phyloP scores from a whole-genome alignment of 129 eudicot genomes.

The Flaveria trinervia region DNA sequence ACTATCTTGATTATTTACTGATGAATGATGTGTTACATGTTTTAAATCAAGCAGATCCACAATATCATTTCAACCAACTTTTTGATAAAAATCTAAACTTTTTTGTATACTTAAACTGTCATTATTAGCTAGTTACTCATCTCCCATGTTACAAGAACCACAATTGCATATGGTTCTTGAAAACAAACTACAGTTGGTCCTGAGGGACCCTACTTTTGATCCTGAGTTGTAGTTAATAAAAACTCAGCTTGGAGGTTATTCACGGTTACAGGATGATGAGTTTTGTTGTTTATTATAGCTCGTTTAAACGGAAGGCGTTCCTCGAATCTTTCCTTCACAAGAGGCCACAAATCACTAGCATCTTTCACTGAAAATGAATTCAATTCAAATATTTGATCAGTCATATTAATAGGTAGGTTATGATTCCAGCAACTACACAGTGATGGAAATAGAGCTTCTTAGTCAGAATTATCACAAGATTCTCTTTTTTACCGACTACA shows the following conservation, averaged over 20 bases:
- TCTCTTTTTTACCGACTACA: too few species aligned
- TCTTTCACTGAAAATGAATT: conserved; percentile 72
- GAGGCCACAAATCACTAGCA: conserved; percentile 91
- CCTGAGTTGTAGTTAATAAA: conserved; percentile 75
- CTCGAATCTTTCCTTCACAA: conserved; percentile 74
- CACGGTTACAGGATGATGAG: conserved; percentile 70
- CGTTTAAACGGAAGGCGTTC: conserved; percentile 71
- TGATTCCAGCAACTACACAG: not conserved
- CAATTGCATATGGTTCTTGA: conserved; percentile 90
- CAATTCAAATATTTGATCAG: not conserved
- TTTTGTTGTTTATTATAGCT: conserved; percentile 81
- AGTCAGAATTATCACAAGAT: too few species aligned
- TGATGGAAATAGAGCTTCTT: too few species aligned
- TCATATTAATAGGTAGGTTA: not conserved
- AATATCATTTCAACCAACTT: conserved; percentile 6
- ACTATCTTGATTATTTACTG: too few species aligned
- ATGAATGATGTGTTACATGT: too few species aligned
- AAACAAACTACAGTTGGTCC: conserved; percentile 81
- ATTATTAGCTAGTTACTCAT: conserved; percentile 35
- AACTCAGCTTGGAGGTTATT: conserved; percentile 72
- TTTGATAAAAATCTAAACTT: not conserved
- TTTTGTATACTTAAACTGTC: not conserved
- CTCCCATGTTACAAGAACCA: conserved; percentile 92
- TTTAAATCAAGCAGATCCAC: too few species aligned
- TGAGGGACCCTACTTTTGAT: conserved; percentile 80